Evolutionary conservation across 2,329 filamentous ascomycete genomes (phyloP).

Genomic region (Blastomyces silverae): DNA sequence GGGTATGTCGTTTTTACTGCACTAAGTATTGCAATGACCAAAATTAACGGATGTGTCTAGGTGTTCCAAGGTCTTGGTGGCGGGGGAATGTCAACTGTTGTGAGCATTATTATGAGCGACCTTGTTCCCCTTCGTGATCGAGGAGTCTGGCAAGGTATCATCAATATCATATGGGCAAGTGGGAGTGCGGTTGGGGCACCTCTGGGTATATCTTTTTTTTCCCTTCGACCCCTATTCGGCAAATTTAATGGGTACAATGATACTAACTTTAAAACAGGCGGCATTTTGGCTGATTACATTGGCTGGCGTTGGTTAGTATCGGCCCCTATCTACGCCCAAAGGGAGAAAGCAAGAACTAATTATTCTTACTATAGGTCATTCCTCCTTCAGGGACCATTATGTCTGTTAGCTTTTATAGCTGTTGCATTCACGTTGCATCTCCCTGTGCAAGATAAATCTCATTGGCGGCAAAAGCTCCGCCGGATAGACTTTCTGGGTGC

Average conservation of each 20-base stretch:
- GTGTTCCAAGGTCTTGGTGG: constrained; percentile 60
- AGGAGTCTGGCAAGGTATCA: constrained; percentile 65
- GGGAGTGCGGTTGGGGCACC: constrained; percentile 65
- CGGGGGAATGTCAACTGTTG: constrained; percentile 64
- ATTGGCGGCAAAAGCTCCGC: constrained; percentile 60
- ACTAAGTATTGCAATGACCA: background rate
- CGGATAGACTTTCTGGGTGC: constrained; percentile 70
- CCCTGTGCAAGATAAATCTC: constrained; percentile 50
- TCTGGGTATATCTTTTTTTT: constrained; percentile 42
- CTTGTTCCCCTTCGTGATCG: constrained; percentile 62
- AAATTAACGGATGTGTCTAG: constrained; percentile 20
- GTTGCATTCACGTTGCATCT: constrained; percentile 59
- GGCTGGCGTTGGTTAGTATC: constrained; percentile 62
- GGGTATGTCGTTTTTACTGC: constrained; percentile 34
- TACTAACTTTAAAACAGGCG: constrained; percentile 36
- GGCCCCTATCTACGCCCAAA: constrained; percentile 18
- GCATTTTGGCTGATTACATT: constrained; percentile 63
- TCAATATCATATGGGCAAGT: constrained; percentile 64
- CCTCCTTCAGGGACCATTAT: constrained; percentile 62
- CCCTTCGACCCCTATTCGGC: background rate
- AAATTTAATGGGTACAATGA: background rate
- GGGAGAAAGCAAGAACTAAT: constrained; percentile 12
- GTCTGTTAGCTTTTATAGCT: constrained; percentile 56
- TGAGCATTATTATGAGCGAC: constrained; percentile 63
- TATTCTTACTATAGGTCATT: constrained; percentile 52